Evolutionary conservation across 208 protist species (phyloP), one percentile per base, ranked within the genome.

Genomic region (Trypanosoma boissoni): DNA sequence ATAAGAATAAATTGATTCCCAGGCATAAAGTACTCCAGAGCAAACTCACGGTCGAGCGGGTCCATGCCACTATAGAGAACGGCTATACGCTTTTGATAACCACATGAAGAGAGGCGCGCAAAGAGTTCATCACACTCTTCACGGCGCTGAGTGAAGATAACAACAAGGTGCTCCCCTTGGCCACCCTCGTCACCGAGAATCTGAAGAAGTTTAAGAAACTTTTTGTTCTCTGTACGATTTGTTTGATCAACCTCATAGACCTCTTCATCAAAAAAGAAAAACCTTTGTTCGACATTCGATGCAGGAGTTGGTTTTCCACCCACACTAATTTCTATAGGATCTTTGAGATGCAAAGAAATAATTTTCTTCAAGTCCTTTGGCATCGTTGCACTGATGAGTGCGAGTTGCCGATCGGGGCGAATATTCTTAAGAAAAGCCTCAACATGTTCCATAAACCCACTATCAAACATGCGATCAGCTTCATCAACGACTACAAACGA

Each of bases 401-500:
- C 91, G 6, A 83, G 61, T 74, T 96, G 88, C 8, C 91, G 64
- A 70, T 96, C 88, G 0, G 91, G 88, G 23, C 89, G 82, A 21
- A 95, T 83, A 68, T 96, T 95, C 37, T 80, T 76, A 36, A 96
- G 43, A 64, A 97, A 96, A 4, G 84, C 87, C 37, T 79, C 76
- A 8, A 97, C 85, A 68, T 98, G 95, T 57, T 94, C 88, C 58
- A 83, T 87, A 74, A 98, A 98, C 24, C 95, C 95, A 59, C 88
- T 87, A 59, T 97, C 94, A 68, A 98, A 97, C 65, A 98, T 83
- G 31, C 94, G 77, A 62, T 98, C 95, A 0, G 94, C 95, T 61
- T 98, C 95, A 78, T 98, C 95, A 18, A 98, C 72, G 8, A 97
- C 83, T 10, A 96, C 85, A 45, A 96, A 96, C 16, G 91, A 88